Percentiles rank a stretch among this genome's conserved stretches.
Evolutionary conservation across 495 filamentous ascomycete genomes (phyloP).

Genomic region (Penicillium goetzii): DNA sequence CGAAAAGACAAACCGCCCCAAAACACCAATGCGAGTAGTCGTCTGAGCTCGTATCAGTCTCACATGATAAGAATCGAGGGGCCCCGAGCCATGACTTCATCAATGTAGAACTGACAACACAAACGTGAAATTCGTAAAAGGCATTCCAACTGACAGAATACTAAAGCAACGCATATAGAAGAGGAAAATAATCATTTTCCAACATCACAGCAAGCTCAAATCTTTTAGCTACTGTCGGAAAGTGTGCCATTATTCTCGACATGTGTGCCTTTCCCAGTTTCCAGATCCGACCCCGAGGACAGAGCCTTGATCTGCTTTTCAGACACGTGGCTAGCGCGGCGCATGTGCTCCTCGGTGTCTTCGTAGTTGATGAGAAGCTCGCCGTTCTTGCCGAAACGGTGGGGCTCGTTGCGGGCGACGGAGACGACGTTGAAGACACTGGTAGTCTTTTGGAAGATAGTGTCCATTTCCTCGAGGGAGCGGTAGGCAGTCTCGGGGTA

Average conservation of each 20-base stretch:
- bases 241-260: conserved; percentile 25
- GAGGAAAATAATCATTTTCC: not conserved
- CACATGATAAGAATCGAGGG: no score
- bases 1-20: no score
- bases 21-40: no score
- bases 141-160: not conserved
- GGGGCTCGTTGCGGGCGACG: conserved; percentile 60
- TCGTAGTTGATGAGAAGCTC: conserved; percentile 66
- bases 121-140: not conserved
- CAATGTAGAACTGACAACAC: not conserved
- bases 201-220: not conserved
- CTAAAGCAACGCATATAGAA: not conserved
- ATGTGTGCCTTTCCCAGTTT: conserved; percentile 33
- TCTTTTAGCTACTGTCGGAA: conserved; percentile 19
- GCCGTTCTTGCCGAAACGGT: conserved; percentile 69
- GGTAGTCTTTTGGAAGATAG: conserved; percentile 65
- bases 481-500: conserved; percentile 76
- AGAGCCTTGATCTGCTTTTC: conserved; percentile 32
- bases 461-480: conserved; percentile 74
- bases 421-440: conserved; percentile 59
- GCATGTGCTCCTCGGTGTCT: conserved; percentile 49
- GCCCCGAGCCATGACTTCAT: no score
- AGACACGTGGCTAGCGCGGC: conserved; percentile 33
- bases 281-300: conserved; percentile 24
- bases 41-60: no score